These are phyloP conservation scores for Noccaea caerulescens DNA, from an alignment of 345 rosid species.

Conservation along the genomic window DNA sequence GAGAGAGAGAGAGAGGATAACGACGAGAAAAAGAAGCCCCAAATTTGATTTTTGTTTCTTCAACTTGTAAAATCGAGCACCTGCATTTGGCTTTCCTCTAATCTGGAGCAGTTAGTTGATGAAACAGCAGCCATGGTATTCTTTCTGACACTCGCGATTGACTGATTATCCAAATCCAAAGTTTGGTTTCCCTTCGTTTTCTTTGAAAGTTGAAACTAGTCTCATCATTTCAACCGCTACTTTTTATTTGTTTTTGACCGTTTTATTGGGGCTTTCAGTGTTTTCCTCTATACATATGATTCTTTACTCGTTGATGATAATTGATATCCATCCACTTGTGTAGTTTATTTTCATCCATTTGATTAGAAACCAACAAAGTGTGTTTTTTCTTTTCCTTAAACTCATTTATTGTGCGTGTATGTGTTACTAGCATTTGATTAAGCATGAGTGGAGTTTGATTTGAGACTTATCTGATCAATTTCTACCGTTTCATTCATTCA, in stretches of 20 bases:
- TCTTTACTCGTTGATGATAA: neutral
- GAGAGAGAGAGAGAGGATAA: conserved; percentile 17
- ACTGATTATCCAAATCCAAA: neutral
- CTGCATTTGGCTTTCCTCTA: conserved; percentile 28
- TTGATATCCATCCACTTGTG: conserved; percentile 1
- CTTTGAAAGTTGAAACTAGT: neutral
- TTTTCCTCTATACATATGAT: neutral
- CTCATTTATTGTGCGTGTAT: too few relatives aligned
- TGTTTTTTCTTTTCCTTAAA: too few relatives aligned
- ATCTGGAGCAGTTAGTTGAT: conserved; percentile 1
- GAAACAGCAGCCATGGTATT: conserved; percentile 3
- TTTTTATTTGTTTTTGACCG: neutral
- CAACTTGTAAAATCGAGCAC: neutral
- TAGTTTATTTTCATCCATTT: neutral
- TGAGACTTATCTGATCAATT: conserved; percentile 14
- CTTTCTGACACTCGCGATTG: conserved; percentile 3
- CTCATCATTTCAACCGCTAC: conserved; percentile 4
- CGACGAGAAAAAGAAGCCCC: conserved; percentile 30
- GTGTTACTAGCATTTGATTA: too few relatives aligned
- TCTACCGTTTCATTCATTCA: neutral
- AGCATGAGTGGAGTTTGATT: neutral
- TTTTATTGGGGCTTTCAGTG: neutral
- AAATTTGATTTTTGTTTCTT: neutral
- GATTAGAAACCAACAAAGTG: neutral
- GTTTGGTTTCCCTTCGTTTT: neutral